Conservation (phyloP, 345 rosid genomes). For the Camelina laxa region DNA sequence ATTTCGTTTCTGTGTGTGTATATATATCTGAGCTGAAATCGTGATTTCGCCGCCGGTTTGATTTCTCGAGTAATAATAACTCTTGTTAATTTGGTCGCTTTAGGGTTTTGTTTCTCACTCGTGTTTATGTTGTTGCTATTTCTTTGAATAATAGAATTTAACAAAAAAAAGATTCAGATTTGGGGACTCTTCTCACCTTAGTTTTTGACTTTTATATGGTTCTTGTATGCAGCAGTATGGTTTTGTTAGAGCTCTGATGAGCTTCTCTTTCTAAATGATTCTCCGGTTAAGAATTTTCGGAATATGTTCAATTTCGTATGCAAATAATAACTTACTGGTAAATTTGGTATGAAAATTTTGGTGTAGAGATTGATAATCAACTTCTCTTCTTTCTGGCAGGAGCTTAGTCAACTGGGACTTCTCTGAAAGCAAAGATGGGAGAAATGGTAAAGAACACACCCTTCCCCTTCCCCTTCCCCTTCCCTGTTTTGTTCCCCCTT, state of each 20-base stretch:
- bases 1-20: conserved; percentile 1
- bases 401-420: conserved; percentile 1
- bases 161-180: background rate
- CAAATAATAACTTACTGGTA: too few species aligned
- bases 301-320: background rate
- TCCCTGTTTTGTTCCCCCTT: background rate
- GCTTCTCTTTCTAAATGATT: background rate
- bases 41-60: conserved; percentile 7
- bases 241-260: conserved; percentile 3
- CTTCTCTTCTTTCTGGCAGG: conserved; percentile 26
- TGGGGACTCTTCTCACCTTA: background rate
- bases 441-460: conserved; percentile 51
- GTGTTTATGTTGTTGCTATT: background rate
- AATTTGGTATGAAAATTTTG: conserved; percentile 14
- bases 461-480: background rate
- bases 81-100: conserved; percentile 21
- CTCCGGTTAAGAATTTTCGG: background rate
- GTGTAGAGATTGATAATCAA: conserved; percentile 27
- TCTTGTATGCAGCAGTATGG: background rate
- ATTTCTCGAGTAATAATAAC: background rate
- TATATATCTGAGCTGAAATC: background rate
- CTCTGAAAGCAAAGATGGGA: conserved; percentile 44
- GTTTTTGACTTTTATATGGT: background rate
- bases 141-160: background rate
- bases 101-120: conserved; percentile 16